Percentiles rank a stretch among this genome's conserved stretches.
Conservation (phyloP, 1,284 basidiomycete genomes). For the Ganoderma sinense region DNA sequence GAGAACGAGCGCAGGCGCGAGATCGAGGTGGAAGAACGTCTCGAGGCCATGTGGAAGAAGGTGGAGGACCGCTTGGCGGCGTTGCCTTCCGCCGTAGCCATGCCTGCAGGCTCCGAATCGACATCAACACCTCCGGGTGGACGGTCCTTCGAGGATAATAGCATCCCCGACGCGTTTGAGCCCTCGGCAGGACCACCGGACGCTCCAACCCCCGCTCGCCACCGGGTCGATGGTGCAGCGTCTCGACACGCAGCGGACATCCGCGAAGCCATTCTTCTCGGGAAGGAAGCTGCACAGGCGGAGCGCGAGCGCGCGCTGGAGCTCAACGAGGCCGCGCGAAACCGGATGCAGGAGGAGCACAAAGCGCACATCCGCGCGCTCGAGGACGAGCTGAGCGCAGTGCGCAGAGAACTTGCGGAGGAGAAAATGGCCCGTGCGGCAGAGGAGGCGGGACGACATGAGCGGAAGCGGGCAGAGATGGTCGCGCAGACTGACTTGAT, state of each 20-base stretch:
- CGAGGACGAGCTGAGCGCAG: constrained; percentile 66
- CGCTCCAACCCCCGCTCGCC: neutral
- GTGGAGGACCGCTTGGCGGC: constrained; percentile 45
- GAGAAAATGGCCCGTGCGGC: constrained; percentile 63
- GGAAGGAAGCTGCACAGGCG: constrained; percentile 57
- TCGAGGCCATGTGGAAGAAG: constrained; percentile 57
- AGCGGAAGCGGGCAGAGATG: constrained; percentile 61
- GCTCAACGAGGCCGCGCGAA: constrained; percentile 55
- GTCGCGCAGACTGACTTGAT: constrained; percentile 65
- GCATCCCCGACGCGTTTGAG: neutral
- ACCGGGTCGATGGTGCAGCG: constrained; percentile 18
- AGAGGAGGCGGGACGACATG: constrained; percentile 67
- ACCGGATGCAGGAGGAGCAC: constrained; percentile 55
- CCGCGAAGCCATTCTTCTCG: constrained; percentile 60
- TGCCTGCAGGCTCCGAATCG: constrained; percentile 9
- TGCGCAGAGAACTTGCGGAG: constrained; percentile 59
- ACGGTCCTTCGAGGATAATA: neutral
- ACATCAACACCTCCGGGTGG: constrained; percentile 6
- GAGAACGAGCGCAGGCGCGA: constrained; percentile 65
- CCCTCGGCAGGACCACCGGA: neutral
- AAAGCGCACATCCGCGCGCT: constrained; percentile 65
- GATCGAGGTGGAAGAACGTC: constrained; percentile 52
- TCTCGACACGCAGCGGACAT: constrained; percentile 62
- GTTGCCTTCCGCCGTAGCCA: constrained; percentile 27
- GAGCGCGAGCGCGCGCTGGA: constrained; percentile 59